These are phyloP conservation scores for Malbranchea zuffiana DNA, from an alignment of 2,329 filamentous ascomycete genomes.

Conservation along the genomic window DNA sequence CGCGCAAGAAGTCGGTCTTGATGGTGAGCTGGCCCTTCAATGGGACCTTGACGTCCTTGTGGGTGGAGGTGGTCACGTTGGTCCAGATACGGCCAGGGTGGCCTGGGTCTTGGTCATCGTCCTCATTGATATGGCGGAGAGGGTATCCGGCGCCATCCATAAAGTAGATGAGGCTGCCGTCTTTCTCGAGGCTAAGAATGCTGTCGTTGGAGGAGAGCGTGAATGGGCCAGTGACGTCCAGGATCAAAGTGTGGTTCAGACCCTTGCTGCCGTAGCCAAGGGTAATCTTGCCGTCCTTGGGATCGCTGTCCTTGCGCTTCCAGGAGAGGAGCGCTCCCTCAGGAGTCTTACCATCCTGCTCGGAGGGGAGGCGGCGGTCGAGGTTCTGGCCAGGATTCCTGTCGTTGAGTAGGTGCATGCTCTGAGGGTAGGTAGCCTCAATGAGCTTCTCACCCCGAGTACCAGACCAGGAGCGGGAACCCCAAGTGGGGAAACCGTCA, in stretches of 20 bases:
- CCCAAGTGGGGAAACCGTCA: slow-evolving; percentile 42
- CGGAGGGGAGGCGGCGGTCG: slow-evolving; percentile 32
- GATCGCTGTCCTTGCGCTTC: slow-evolving; percentile 22
- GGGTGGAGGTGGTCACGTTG: slow-evolving; percentile 39
- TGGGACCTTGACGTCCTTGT: slow-evolving; percentile 31
- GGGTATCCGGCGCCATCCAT: slow-evolving; percentile 40
- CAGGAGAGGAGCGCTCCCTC: slow-evolving; percentile 20
- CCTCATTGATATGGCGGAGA: slow-evolving; percentile 35
- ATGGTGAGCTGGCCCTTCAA: slow-evolving; percentile 31
- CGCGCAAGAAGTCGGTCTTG: slow-evolving; percentile 36
- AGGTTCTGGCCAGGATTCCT: slow-evolving; percentile 41
- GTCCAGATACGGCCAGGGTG: slow-evolving; percentile 45
- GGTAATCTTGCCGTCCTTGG: slow-evolving; percentile 25
- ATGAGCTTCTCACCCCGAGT: slow-evolving; percentile 35
- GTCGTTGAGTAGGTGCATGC: slow-evolving; percentile 34
- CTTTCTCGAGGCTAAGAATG: slow-evolving; percentile 28
- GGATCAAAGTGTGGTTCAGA: slow-evolving; percentile 44
- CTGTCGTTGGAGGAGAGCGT: slow-evolving; percentile 36
- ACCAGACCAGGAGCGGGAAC: slow-evolving; percentile 45
- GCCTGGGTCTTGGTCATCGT: slow-evolving; percentile 37
- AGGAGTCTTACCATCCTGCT: slow-evolving; percentile 28
- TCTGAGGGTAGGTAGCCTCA: slow-evolving; percentile 26
- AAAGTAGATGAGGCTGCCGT: slow-evolving; percentile 34
- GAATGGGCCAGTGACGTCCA: slow-evolving; percentile 39
- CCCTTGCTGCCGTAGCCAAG: slow-evolving; percentile 43